These are phyloP conservation scores for Paecilomyces dactylethromorphus DNA, from an alignment of 2,329 filamentous ascomycete genomes.

Conservation along the genomic window DNA sequence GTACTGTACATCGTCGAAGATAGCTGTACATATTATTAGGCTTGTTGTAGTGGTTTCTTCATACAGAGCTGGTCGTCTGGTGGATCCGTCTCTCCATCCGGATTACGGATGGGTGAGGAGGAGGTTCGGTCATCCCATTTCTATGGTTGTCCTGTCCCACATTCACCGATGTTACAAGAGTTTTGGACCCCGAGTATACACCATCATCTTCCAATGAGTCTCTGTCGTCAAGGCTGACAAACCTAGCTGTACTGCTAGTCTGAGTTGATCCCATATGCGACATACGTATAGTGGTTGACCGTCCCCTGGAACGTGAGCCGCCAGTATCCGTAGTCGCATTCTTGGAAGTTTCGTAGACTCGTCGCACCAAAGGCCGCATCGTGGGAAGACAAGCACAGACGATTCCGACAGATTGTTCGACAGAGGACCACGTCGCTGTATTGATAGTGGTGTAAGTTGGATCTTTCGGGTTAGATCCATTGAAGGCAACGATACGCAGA, in stretches of 20 bases:
- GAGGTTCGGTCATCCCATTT: not conserved
- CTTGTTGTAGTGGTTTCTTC: not conserved
- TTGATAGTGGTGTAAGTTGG: conserved; percentile 11
- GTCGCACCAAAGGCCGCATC: conserved; percentile 16
- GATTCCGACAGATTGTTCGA: conserved; percentile 22
- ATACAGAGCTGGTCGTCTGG: not conserved
- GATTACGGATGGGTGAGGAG: not conserved
- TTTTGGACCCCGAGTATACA: not conserved
- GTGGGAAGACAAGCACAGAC: conserved; percentile 22
- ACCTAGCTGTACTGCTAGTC: not conserved
- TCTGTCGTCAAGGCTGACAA: not conserved
- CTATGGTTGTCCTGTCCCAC: not conserved
- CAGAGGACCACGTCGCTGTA: conserved; percentile 19
- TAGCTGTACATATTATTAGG: not conserved
- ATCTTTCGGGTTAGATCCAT: conserved; percentile 6
- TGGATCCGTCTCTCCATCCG: not conserved
- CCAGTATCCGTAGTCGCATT: not conserved
- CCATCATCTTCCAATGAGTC: not conserved
- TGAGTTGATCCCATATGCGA: not conserved
- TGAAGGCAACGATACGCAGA: conserved; percentile 16
- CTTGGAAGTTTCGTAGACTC: conserved; percentile 5
- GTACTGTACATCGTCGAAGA: not conserved
- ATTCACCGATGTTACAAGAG: not conserved
- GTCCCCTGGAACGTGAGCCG: not conserved
- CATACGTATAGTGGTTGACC: not conserved